phyloP scores from a whole-genome alignment of 768 basidiomycete species.

The Boletus barrowsii region DNA sequence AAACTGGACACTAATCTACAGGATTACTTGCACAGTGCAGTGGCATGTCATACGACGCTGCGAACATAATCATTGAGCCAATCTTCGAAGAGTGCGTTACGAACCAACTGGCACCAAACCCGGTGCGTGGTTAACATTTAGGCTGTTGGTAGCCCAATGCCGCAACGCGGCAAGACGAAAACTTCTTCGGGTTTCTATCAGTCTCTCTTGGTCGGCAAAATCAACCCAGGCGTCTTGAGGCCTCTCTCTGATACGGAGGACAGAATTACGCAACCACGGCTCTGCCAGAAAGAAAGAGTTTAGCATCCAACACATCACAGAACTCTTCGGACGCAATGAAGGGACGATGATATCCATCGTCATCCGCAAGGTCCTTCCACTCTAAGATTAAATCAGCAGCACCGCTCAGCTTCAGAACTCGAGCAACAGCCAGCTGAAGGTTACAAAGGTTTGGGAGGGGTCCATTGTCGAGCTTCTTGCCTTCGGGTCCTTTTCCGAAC shows the following conservation, averaged over 20 bases:
- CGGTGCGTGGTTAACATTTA: too few relatives aligned
- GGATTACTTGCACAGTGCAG: too few relatives aligned
- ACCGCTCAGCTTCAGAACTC: slow-evolving; percentile 6
- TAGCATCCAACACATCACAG: background rate
- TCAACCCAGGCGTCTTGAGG: background rate
- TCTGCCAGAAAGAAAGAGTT: background rate
- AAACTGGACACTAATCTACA: too few relatives aligned
- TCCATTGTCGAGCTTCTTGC: background rate
- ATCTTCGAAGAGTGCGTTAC: too few relatives aligned
- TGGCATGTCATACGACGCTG: too few relatives aligned
- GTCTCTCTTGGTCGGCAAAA: too few relatives aligned
- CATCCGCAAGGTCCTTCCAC: slow-evolving; percentile 1
- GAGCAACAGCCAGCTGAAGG: slow-evolving; percentile 5
- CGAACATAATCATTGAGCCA: too few relatives aligned
- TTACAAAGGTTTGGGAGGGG: background rate
- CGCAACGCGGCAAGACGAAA: too few relatives aligned
- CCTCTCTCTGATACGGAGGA: too few relatives aligned
- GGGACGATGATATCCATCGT: background rate
- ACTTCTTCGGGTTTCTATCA: too few relatives aligned
- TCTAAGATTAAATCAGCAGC: slow-evolving; percentile 3
- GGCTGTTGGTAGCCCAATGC: too few relatives aligned
- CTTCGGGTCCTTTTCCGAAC: slow-evolving; percentile 1
- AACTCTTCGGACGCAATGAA: background rate
- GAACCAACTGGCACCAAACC: too few relatives aligned
- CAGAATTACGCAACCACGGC: background rate